Base-by-base conservation (phyloP, 768 basidiomycete species). In the Hygrophoropsis aurantiaca region DNA sequence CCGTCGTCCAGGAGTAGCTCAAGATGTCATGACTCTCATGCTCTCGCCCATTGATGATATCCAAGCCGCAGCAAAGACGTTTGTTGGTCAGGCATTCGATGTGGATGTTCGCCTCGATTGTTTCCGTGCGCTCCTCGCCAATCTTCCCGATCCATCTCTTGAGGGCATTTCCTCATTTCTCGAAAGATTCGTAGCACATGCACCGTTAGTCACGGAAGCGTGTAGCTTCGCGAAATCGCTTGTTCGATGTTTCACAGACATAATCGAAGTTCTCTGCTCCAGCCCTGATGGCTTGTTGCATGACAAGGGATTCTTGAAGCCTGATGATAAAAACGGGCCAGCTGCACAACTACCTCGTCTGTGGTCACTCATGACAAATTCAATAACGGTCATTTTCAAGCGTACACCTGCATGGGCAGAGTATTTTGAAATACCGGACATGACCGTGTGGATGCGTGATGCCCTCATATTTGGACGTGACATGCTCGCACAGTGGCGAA, bases 361-460 rank as follows among this genome's bases (percentile, higher is more conserved):
- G 23, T 99, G 97, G 97, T 72, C 73, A 24, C 66, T 82, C 27
- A 90, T 97, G 88, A 84, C 85, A 5, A 74, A 77, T 41, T 81
- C 89, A 3, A 79, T 95, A 40, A 78, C 87, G 0, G 74, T 87
- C 42, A 92, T 99, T 52, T 97, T 97, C 71, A 83, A 80, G 59
- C 78, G 80, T 43, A 94, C 94, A 3, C 86, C 85, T 0, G 59
- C 72, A 11, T 99, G 97, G 97, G 80, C 97, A 0, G 64, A 72
- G 7, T 86, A 77, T 62, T 90, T 90, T 64, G 85, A 88, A 44
- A 83, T 81, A 56, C 79, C 84, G 21, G 83, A 84, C 46, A 97
- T 99, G 94, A 78, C 88, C 11, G 79, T 84, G 25, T 99, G 97
- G 97, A 98, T 99, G 97, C 82, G 94, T 46, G 97, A 98, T 61